phyloP scores from a whole-genome alignment of 2,329 filamentous ascomycete genomes.

The Parafenestella ontariensis region DNA sequence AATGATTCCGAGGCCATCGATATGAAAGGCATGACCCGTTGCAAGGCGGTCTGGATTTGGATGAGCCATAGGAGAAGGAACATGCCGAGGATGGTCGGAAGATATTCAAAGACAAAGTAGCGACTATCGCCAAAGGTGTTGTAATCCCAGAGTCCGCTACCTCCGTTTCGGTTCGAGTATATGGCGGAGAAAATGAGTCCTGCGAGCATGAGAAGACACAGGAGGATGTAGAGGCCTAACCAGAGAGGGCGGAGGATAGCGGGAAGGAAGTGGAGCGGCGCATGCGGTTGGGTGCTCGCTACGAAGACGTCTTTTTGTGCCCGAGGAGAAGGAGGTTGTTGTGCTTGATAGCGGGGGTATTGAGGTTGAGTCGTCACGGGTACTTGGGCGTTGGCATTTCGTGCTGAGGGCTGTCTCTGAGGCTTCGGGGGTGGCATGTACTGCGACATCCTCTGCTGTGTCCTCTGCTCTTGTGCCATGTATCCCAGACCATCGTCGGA shows the following conservation, averaged over 20 bases:
- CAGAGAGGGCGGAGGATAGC: constrained; percentile 71
- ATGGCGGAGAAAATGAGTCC: constrained; percentile 74
- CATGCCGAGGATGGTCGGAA: constrained; percentile 79
- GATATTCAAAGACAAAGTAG: constrained; percentile 86
- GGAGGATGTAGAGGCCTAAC: constrained; percentile 65
- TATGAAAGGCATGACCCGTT: constrained; percentile 78
- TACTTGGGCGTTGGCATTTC: constrained; percentile 9
- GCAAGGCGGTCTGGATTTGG: constrained; percentile 74
- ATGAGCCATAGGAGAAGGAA: constrained; percentile 79
- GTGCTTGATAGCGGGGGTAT: constrained; percentile 2
- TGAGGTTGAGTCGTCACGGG: constrained; percentile 10
- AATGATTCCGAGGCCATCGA: constrained; percentile 73
- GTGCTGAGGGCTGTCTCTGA: constrained; percentile 17
- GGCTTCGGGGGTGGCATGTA: constrained; percentile 32
- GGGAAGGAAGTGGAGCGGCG: constrained; percentile 71
- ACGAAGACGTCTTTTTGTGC: constrained; percentile 54
- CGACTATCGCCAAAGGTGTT: constrained; percentile 71
- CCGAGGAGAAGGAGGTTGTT: constrained; percentile 19
- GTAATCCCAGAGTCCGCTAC: constrained; percentile 72
- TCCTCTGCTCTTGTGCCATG: constrained; percentile 42
- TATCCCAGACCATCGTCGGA: constrained; percentile 50
- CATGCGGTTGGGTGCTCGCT: constrained; percentile 54
- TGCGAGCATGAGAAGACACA: constrained; percentile 73
- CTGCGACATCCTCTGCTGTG: constrained; percentile 37
- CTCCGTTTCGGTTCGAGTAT: constrained; percentile 53